phyloP scores from a whole-genome alignment of 2,329 filamentous ascomycete species.

The Diaporthe australafricana region DNA sequence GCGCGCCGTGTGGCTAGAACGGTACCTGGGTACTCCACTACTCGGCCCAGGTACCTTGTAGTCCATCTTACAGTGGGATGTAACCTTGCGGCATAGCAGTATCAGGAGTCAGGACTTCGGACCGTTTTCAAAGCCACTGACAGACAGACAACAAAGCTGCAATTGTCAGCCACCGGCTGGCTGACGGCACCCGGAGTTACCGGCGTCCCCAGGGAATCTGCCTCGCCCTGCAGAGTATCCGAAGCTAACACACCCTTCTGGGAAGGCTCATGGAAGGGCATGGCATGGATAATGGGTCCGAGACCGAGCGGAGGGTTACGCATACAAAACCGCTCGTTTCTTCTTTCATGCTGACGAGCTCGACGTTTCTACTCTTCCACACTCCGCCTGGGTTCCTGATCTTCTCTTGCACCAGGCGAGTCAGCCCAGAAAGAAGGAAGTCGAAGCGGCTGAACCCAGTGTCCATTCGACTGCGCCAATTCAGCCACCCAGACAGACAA shows the following conservation, averaged over 20 bases:
- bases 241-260: constrained; percentile 19
- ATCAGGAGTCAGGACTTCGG: neutral
- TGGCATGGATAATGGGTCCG: constrained; percentile 22
- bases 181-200: constrained; percentile 6
- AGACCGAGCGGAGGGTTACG: constrained; percentile 21
- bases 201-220: constrained; percentile 20
- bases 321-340: constrained; percentile 10
- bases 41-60: no score
- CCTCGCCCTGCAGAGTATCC: constrained; percentile 1
- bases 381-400: neutral
- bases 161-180: neutral
- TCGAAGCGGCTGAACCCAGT: neutral
- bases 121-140: constrained; percentile 20
- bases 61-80: neutral
- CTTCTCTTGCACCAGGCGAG: constrained; percentile 2
- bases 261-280: neutral
- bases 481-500: neutral
- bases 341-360: constrained; percentile 15
- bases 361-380: constrained; percentile 10
- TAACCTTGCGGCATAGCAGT: neutral
- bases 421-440: neutral
- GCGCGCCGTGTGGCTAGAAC: constrained; percentile 26
- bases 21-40: neutral
- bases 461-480: neutral
- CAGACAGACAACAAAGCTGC: neutral